phyloP scores from a whole-genome alignment of 2,329 filamentous ascomycete species.

The Epichloe uncinata region DNA sequence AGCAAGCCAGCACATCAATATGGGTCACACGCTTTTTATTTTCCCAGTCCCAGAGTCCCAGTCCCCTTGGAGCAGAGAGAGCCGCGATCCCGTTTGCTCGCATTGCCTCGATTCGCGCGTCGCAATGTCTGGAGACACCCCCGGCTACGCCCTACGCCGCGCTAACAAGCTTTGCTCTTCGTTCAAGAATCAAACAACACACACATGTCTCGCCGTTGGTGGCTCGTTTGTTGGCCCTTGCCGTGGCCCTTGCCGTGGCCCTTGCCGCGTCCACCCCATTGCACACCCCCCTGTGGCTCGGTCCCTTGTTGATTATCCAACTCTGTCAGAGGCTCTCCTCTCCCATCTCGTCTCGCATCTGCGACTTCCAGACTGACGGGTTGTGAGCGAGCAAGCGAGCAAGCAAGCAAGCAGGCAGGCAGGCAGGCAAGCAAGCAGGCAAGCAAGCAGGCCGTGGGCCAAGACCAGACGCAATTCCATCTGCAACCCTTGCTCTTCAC shows the following conservation, averaged over 20 bases:
- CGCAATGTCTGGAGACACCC: constrained; percentile 28
- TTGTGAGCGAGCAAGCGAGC: background rate
- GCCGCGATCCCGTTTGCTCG: constrained; percentile 16
- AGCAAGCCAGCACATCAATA: constrained; percentile 84
- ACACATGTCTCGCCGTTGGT: constrained; percentile 46
- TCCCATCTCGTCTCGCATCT: background rate
- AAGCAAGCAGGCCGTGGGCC: background rate
- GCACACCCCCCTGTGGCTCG: background rate
- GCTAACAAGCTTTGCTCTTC: constrained; percentile 24
- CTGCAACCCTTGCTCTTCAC: background rate
- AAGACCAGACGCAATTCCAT: background rate
- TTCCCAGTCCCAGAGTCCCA: background rate
- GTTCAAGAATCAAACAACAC: constrained; percentile 25
- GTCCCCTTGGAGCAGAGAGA: constrained; percentile 27
- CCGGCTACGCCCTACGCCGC: constrained; percentile 38
- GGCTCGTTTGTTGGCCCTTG: constrained; percentile 22
- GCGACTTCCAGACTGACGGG: background rate
- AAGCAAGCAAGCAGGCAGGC: background rate
- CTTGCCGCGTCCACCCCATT: background rate
- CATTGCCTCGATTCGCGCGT: constrained; percentile 31
- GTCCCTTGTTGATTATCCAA: background rate
- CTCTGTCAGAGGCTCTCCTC: background rate
- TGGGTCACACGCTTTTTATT: constrained; percentile 42
- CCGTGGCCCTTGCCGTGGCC: background rate
- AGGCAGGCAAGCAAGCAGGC: background rate